Percentiles rank a stretch among this genome's conserved stretches.
Evolutionary conservation across 345 rosid genomes (phyloP).

Genomic region (Linum trigynum): DNA sequence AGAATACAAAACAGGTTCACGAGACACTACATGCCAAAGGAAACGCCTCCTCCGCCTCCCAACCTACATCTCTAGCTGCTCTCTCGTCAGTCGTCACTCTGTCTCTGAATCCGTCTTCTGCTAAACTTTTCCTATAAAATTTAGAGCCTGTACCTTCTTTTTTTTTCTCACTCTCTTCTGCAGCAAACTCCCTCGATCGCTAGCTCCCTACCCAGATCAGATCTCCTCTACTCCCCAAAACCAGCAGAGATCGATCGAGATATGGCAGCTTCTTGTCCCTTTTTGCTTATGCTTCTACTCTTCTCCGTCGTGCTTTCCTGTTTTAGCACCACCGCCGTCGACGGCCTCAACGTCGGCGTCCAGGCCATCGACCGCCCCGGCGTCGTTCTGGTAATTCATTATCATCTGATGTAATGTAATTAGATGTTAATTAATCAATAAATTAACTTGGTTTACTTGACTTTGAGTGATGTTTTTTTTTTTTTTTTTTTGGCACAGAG

Average conservation of each 20-base stretch:
- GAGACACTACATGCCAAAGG: conserved; percentile 34
- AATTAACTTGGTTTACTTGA: neutral
- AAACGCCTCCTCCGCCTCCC: neutral
- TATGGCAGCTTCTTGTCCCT: neutral
- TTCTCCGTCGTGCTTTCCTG: conserved; percentile 8
- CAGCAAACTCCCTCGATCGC: conserved; percentile 22
- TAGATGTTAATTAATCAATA: neutral
- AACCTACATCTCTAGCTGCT: too few species aligned
- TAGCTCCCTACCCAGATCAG: neutral
- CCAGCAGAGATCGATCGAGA: neutral
- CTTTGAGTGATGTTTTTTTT: too few species aligned
- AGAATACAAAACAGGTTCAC: conserved; percentile 28
- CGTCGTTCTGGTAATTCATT: conserved; percentile 31
- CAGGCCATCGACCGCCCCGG: conserved; percentile 34
- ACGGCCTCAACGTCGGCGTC: conserved; percentile 62
- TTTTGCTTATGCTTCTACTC: too few species aligned
- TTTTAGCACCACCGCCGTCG: conserved; percentile 23
- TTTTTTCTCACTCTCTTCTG: too few species aligned
- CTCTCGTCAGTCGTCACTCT: too few species aligned
- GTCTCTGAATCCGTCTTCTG: too few species aligned
- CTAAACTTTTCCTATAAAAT: neutral
- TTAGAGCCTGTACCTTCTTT: conserved; percentile 14
- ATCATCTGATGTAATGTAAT: conserved; percentile 13
- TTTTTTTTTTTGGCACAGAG: conserved; percentile 34
- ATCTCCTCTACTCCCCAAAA: neutral